A percentile compares a stretch with the other conserved stretches of the same genome.
phyloP scores from a whole-genome alignment of 2,329 filamentous ascomycete species.

The Sarocladiaceae sp. region DNA sequence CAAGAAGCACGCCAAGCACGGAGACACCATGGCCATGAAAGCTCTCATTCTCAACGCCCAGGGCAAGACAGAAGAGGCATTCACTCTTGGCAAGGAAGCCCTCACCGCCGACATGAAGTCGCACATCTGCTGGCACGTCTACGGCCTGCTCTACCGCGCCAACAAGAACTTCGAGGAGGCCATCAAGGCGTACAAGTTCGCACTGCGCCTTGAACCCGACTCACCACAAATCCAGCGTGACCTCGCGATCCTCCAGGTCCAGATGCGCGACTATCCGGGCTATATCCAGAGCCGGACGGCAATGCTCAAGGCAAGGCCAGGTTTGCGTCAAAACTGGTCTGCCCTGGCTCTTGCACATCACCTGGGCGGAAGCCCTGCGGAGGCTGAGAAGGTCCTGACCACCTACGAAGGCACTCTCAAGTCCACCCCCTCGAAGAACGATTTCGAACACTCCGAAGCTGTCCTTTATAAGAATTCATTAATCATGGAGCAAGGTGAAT shows the following conservation, averaged over 20 bases:
- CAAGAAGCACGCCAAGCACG: constrained; percentile 90
- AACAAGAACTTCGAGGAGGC: constrained; percentile 98
- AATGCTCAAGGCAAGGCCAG: constrained; percentile 81
- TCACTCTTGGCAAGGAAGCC: constrained; percentile 84
- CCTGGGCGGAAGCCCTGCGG: constrained; percentile 72
- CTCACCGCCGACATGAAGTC: constrained; percentile 97
- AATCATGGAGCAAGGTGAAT: constrained; percentile 84
- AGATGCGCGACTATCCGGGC: constrained; percentile 92
- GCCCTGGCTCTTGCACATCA: constrained; percentile 93
- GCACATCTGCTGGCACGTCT: constrained; percentile 99
- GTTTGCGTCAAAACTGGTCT: constrained; percentile 90
- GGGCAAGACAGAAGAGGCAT: constrained; percentile 90
- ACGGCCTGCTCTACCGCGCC: constrained; percentile 85
- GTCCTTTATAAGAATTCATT: constrained; percentile 91
- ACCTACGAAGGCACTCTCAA: constrained; percentile 94
- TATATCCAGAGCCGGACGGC: constrained; percentile 83
- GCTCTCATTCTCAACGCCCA: constrained; percentile 91
- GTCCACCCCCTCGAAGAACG: constrained; percentile 64
- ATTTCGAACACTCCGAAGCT: constrained; percentile 91
- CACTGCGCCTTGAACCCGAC: constrained; percentile 86
- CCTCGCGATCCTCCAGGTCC: constrained; percentile 84
- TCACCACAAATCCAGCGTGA: constrained; percentile 91
- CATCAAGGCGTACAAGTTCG: constrained; percentile 98
- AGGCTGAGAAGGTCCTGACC: constrained; percentile 85
- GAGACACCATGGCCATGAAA: constrained; percentile 98